Percentiles rank a stretch among this genome's conserved stretches.
phyloP scores from a whole-genome alignment of 2,329 filamentous ascomycete species.

The Fusarium continuum region DNA sequence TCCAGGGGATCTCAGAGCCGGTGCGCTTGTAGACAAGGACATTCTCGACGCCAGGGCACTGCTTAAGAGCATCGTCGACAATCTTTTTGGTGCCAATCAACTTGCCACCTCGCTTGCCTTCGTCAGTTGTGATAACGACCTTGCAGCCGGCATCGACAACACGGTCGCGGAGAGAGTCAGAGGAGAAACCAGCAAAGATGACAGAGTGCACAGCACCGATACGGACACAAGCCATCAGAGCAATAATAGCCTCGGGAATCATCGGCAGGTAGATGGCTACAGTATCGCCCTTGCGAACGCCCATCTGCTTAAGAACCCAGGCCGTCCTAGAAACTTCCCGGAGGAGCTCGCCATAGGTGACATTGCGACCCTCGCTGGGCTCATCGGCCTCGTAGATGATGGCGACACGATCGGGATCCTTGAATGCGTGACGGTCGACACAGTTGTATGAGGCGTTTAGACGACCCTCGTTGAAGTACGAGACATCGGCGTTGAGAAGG shows the following conservation, averaged over 20 bases:
- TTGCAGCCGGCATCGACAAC: conserved; percentile 90
- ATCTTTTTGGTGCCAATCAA: conserved; percentile 99
- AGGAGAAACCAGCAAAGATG: conserved; percentile 96
- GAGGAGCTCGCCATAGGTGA: conserved; percentile 93
- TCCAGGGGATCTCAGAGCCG: conserved; percentile 91
- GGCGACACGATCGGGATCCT: conserved; percentile 89
- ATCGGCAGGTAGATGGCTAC: conserved; percentile 98
- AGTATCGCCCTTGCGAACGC: conserved; percentile 95
- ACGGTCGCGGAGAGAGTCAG: conserved; percentile 93
- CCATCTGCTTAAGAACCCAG: conserved; percentile 91
- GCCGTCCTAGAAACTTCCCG: conserved; percentile 89
- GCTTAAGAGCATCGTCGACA: conserved; percentile 95
- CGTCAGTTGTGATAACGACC: conserved; percentile 96
- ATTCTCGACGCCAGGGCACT: conserved; percentile 87
- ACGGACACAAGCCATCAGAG: conserved; percentile 88
- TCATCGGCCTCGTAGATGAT: conserved; percentile 99
- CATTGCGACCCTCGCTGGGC: conserved; percentile 81
- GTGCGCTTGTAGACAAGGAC: conserved; percentile 96
- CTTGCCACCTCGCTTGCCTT: conserved; percentile 98
- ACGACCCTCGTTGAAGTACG: conserved; percentile 94
- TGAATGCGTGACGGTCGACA: conserved; percentile 95
- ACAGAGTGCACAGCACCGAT: conserved; percentile 98
- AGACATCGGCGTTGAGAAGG: conserved; percentile 81
- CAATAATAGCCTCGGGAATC: conserved; percentile 94
- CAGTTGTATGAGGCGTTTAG: conserved; percentile 98